Evolutionary conservation across 371 early-diverging fungal genomes (phyloP).

Genomic region (Catenaria anguillulae): DNA sequence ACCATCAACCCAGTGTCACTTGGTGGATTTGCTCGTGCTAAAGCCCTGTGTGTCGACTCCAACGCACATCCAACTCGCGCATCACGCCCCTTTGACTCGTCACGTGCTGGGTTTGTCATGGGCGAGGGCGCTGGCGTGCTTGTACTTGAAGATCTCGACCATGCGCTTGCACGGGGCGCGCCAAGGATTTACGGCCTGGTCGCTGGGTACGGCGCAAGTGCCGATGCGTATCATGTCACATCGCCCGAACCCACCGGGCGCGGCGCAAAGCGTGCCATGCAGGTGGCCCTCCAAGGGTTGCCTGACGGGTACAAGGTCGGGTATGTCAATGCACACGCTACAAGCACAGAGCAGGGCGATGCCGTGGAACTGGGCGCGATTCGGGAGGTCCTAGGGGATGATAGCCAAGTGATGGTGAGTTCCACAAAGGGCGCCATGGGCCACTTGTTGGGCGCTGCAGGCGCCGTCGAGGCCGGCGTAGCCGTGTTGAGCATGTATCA

Average conservation of each 20-base stretch:
- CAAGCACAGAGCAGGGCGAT: constrained; percentile 75
- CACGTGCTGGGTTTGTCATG: constrained; percentile 84
- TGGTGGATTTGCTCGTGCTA: constrained; percentile 78
- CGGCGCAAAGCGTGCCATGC: constrained; percentile 77
- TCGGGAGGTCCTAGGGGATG: constrained; percentile 41
- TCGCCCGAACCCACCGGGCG: constrained; percentile 71
- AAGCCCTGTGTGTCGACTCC: constrained; percentile 59
- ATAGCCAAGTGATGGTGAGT: constrained; percentile 46
- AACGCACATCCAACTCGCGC: constrained; percentile 60
- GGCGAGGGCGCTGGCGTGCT: constrained; percentile 86
- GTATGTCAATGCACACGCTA: constrained; percentile 93
- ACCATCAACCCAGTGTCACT: constrained; percentile 68
- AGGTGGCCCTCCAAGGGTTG: constrained; percentile 40
- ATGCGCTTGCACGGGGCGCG: constrained; percentile 71
- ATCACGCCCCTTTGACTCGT: constrained; percentile 78
- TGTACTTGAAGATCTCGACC: constrained; percentile 76
- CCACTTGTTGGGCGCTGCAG: constrained; percentile 88
- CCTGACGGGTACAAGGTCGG: constrained; percentile 50
- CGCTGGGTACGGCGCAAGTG: constrained; percentile 77
- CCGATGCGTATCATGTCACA: constrained; percentile 88
- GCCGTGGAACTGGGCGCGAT: constrained; percentile 68
- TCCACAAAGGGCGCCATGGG: constrained; percentile 85
- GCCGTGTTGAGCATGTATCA: constrained; percentile 56
- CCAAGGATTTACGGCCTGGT: constrained; percentile 71
- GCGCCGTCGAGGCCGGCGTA: constrained; percentile 85